phyloP scores from a whole-genome alignment of 2,329 filamentous ascomycete species.

The Colletotrichum gloeosporioides region DNA sequence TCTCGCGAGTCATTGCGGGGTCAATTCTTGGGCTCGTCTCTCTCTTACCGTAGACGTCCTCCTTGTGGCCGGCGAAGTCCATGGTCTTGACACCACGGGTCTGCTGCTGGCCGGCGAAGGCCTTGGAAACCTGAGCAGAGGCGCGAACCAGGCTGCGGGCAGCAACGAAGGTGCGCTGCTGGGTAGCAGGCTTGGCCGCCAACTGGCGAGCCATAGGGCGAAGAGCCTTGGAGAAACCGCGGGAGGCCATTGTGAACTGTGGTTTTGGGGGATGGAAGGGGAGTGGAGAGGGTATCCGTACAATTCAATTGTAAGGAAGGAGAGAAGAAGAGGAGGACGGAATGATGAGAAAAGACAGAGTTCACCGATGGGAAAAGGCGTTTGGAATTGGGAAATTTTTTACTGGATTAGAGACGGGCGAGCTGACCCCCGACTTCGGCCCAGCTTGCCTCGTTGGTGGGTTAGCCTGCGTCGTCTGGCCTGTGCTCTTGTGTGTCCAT shows the following conservation, averaged over 20 bases:
- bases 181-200: conserved; percentile 58
- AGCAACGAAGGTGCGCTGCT: conserved; percentile 68
- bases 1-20: conserved; percentile 11
- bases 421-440: conserved; percentile 25
- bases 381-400: conserved; percentile 27
- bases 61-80: conserved; percentile 95
- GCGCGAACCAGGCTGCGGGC: conserved; percentile 62
- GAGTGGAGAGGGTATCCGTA: conserved; percentile 31
- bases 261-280: conserved; percentile 37
- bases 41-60: conserved; percentile 86
- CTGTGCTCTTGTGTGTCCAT: conserved; percentile 17
- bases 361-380: conserved; percentile 19
- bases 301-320: conserved; percentile 25
- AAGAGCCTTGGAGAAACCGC: conserved; percentile 73
- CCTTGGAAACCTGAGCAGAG: conserved; percentile 44
- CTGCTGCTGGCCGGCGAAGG: conserved; percentile 66
- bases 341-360: conserved; percentile 20
- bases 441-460: conserved; percentile 19
- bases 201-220: conserved; percentile 70
- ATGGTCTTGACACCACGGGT: conserved; percentile 95
- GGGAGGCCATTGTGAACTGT: conserved; percentile 73
- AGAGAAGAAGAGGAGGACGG: conserved; percentile 13
- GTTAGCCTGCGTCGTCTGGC: conserved; percentile 16
- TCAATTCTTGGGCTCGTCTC: neutral
- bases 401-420: conserved; percentile 21